These are phyloP conservation scores for Mycena haematopus DNA, from an alignment of 768 basidiomycete genomes.

Conservation along the genomic window DNA sequence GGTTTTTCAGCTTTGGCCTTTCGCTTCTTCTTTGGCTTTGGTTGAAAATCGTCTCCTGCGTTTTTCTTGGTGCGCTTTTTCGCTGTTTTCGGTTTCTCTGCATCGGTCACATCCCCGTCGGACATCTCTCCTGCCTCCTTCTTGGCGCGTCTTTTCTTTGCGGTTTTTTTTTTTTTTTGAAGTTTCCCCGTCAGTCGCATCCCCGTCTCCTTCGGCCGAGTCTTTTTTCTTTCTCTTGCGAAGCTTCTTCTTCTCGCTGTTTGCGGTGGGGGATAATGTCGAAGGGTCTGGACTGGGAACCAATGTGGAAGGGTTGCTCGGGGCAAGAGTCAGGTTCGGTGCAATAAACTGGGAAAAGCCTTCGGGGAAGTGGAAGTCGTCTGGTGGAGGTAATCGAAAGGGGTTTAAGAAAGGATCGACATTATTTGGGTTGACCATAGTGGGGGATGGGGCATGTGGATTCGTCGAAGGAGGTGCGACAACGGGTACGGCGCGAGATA, in stretches of 20 bases:
- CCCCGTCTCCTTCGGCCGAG: slow-evolving; percentile 1
- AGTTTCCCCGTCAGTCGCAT: slow-evolving; percentile 2
- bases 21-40: slow-evolving; percentile 18
- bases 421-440: slow-evolving; percentile 6
- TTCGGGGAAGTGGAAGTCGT: slow-evolving; percentile 18
- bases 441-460: slow-evolving; percentile 13
- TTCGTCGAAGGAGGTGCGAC: neutral
- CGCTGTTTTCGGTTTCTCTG: slow-evolving; percentile 14
- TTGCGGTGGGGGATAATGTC: too few species aligned
- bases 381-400: neutral
- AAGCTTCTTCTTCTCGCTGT: neutral
- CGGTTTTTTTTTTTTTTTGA: slow-evolving; percentile 10
- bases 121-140: neutral
- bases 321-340: slow-evolving; percentile 3
- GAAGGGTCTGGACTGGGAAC: neutral
- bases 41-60: slow-evolving; percentile 1
- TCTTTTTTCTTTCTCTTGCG: slow-evolving; percentile 21
- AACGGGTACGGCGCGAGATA: slow-evolving; percentile 11
- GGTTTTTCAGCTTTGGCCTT: slow-evolving; percentile 7
- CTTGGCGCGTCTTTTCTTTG: slow-evolving; percentile 9
- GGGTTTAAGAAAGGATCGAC: slow-evolving; percentile 5
- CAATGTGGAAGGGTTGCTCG: slow-evolving; percentile 14
- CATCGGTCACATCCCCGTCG: slow-evolving; percentile 3
- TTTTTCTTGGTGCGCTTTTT: slow-evolving; percentile 11
- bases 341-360: slow-evolving; percentile 16